Evolutionary conservation across 805 yeast genomes (phyloP), one percentile per base, ranked within the genome.

Genomic region (Candida golubevii): DNA sequence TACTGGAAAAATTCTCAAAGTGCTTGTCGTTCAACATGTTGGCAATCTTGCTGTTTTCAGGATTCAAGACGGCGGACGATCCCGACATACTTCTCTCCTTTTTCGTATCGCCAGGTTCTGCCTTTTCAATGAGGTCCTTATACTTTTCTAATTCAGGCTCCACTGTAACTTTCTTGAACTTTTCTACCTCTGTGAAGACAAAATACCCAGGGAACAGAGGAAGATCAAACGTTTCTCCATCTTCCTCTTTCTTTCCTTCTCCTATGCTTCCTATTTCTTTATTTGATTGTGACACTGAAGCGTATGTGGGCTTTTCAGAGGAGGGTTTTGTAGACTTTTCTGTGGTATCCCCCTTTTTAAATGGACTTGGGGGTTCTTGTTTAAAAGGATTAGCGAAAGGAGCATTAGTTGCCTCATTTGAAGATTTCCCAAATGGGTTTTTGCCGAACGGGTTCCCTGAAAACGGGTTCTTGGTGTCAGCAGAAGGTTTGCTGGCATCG

Each of bases 1-100:
- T 71, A 42, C 79, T 83, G 27, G 87, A 77, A 62, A 93, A 93
- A 47, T 81, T 77, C 58, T 86, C 88, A 63, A 93, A 93, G 7
- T 77, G 78, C 45, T 79, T 79, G 59, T 90, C 97, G 49, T 86
- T 85, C 42, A 85, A 64, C 65, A 81, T 70, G 41, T 71, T 74
- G 2, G 80, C 68, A 13, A 81, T 62, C 43, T 59, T 56, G 38
- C 51, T 47, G n/a, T 48, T 50, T 28, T 55, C 54, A 5, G 61
- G 57, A 36, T 53, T 55, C 26, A 57, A 45, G 4, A 32, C 45
- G 4, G 56, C 47, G 4, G 54, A 48, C 1, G 53, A 42, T 11
- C 38, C 35, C 18, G 53, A 54, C 53, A 39, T 44, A 40, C 48
- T 39, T 33, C 55, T 44, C 43, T 50, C 56, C 37, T 42, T 41